Base-by-base conservation (phyloP, 768 basidiomycete genomes). In the Russula sp. region DNA sequence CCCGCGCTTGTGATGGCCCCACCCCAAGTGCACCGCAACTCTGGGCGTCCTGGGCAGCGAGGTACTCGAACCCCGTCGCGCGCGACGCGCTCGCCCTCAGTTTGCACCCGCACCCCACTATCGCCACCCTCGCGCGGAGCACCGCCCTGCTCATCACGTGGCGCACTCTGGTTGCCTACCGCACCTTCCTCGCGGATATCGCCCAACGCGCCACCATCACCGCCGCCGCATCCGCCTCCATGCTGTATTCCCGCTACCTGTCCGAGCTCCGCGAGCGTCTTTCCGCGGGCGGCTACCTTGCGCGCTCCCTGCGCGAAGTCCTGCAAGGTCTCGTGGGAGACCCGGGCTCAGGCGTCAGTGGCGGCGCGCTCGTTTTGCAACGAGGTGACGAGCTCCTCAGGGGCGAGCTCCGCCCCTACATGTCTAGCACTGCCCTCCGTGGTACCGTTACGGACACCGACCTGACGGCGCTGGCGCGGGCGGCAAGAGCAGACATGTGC, bases 131-230 rank as follows among this genome's bases (percentile, higher is more conserved):
- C 45, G 56, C 61, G 18, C 43, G 41, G 20, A 51, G 61, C 50
- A 47, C 56, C 7, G 20, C 2, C 5, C 38, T 62, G 10, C 32
- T 62, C 56, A 38, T 62, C 38, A 50, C 61, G 10, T 39, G 61
- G 56, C 61, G 56, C 18, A 56, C 61, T 1, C 61, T 62, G 11
- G 20, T 62, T 7, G 7, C 50, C 11, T 62, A 58, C 16, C 61
- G 56, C 10, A 1, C 56, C 18, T 62, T 62, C 50, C 56, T 62
- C 45, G 45, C 20, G 16, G 43, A 53, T 22, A 46, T 58, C 11
- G 6, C 0, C 14, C n/a, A 41, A 6, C 36, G 50, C 13, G 55
- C 56, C 11, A 1, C 16, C 2, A 18, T 0, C 0, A 25, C 34
- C 1, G 8, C 13, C 1, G 8, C 6, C 0, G 8, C 5, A 11